Evolutionary conservation across 192 early-diverging fungal genomes (phyloP).

Genomic region (Entophlyctis helioformis): DNA sequence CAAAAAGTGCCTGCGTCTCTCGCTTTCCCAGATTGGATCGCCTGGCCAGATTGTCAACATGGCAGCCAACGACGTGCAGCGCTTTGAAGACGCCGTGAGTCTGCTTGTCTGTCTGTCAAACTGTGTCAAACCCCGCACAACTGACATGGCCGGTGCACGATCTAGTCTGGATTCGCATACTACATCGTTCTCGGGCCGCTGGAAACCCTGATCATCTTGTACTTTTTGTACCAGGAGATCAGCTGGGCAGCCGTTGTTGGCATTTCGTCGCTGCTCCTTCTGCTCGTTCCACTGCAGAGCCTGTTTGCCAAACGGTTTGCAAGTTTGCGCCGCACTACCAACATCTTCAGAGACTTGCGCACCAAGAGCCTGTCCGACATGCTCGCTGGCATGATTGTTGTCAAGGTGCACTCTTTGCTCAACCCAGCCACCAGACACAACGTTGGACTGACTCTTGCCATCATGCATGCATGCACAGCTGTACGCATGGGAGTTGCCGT

Average conservation of each 20-base stretch:
- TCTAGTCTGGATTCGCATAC: constrained; percentile 29
- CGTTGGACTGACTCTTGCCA: too few species aligned
- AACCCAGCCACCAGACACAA: too few species aligned
- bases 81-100: constrained; percentile 31
- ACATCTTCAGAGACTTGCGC: constrained; percentile 21
- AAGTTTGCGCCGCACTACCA: constrained; percentile 11
- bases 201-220: constrained; percentile 18
- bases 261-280: constrained; percentile 13
- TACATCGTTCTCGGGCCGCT: constrained; percentile 33
- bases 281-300: constrained; percentile 32
- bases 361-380: constrained; percentile 31
- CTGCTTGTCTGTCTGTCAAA: too few species aligned
- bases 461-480: neutral
- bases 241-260: constrained; percentile 21
- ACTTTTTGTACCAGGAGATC: constrained; percentile 35
- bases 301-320: constrained; percentile 20
- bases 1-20: constrained; percentile 26
- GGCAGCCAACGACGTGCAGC: constrained; percentile 38
- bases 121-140: too few species aligned
- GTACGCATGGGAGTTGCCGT: constrained; percentile 39
- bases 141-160: too few species aligned
- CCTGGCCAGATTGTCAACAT: constrained; percentile 34
- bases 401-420: constrained; percentile 16
- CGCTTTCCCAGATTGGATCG: constrained; percentile 21
- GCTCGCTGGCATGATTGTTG: constrained; percentile 32